Base-by-base conservation (phyloP, 225 moss, liverwort and hornwort species). In the Polytrichum formosum region DNA sequence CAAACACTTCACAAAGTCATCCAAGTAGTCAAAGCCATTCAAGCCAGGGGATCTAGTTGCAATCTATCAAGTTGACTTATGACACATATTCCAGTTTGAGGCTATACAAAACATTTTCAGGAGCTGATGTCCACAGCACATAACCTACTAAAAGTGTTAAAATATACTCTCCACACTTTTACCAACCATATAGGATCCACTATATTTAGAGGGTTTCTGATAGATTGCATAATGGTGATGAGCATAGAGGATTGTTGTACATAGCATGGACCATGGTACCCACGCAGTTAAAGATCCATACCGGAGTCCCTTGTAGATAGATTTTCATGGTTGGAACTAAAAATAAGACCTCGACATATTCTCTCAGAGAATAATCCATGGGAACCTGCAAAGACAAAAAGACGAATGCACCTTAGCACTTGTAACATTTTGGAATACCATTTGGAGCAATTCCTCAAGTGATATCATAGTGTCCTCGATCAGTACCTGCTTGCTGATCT, bases 401-500 rank as follows among this genome's bases (percentile, higher is more conserved):
- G 3, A 61, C 21, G n/a, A 7, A 61, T 21, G 61, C n/a, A 21
- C 26, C 21, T 21, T 61, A 26, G 61, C 61, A 26, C 21, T 61
- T 61, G 3, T 61, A 26, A 6, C n/a, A 21, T 26, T 61, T 61
- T 26, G 26, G 61, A 21, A 61, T 61, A 21, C 7, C 7, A 7
- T n/a, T 61, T 5, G 2, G 26, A 21, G 61, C 20, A 61, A 21
- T n/a, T 61, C 7, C 26, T 21, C 66, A 28, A 66, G 18, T 29
- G 30, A 66, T 5, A 31, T 66, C 17, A 20, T 21, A 7, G 21
- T 61, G 61, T 26, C 26, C 26, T 26, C 21, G 13, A 61, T 61
- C 20, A 61, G 26, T 58, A 86, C 96, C 74, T 90, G 21, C 25
- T 69, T 68, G 63, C 93, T 89, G 53, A 89, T 96, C 71, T 96